Base-by-base conservation (phyloP, 2,329 filamentous ascomycete species). In the Colletotrichum orchidophilum region DNA sequence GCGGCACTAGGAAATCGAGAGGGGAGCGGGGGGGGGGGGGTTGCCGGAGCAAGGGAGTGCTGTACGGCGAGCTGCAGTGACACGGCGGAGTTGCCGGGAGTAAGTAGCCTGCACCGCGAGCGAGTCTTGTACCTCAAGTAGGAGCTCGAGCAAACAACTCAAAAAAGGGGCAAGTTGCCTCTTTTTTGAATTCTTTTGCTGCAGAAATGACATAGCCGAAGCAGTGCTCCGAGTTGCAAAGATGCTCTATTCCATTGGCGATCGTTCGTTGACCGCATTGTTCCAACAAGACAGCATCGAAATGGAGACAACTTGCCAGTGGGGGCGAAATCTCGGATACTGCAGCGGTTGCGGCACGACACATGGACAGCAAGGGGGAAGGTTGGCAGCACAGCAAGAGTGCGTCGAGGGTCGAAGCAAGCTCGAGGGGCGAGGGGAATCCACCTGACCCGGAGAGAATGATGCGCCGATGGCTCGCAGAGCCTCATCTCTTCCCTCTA, bases 41-140 rank as follows among this genome's bases (percentile, higher is more conserved):
- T 46, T 31, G 27, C 21, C 15, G 42, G 31, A 62, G 57, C 57
- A 63, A 53, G 63, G 50, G 52, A 58, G 57, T 58, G 62, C 27
- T 59, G 50, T 53, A 52, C 63, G 57, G 68, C 63, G 57, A 31
- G 31, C 49, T 67, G 68, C 63, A 52, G 68, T 67, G 15, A n/a
- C 52, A 67, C 52, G 26, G 31, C 21, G 63, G 49, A 31, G 12
- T 21, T 49, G 24, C 54, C 49, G 63, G 53, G 57, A 57, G 55
- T 55, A 50, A 57, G 55, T 55, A 50, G 35, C 46, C 39, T 29
- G 18, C 7, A 42, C 24, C 15, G 49, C 49, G 24, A 63, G n/a
- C 27, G 24, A 54, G 27, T 27, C 26, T 9, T 33, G 29, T 42
- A 29, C 31, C 50, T 42, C 49, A 42, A 8, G 33, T 13, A 18